These are phyloP conservation scores for Penicillium maclennaniae DNA, from an alignment of 495 filamentous ascomycete species.

Conservation along the genomic window DNA sequence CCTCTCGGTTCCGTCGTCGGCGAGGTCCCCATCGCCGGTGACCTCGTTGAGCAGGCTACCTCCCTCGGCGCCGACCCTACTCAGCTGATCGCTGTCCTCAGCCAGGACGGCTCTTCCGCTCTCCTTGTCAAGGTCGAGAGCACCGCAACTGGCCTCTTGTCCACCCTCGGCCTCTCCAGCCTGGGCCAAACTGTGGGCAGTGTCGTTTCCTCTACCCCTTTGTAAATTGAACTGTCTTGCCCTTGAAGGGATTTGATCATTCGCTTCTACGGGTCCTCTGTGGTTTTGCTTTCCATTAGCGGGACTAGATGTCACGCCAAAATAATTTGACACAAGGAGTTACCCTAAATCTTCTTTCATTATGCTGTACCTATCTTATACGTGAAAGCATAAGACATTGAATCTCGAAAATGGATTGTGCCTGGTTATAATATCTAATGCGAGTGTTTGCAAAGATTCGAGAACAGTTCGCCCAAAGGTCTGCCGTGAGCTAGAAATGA, in stretches of 20 bases:
- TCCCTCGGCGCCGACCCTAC: slow-evolving; percentile 11
- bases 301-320: slow-evolving; percentile 11
- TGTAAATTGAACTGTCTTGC: slow-evolving; percentile 14
- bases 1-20: slow-evolving; percentile 17
- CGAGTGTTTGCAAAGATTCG: background rate
- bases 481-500: too few relatives aligned
- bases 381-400: slow-evolving; percentile 13
- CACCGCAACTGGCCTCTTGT: slow-evolving; percentile 15
- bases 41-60: slow-evolving; percentile 5
- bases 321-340: slow-evolving; percentile 21
- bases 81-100: slow-evolving; percentile 20
- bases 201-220: slow-evolving; percentile 7
- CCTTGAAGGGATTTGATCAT: slow-evolving; percentile 19
- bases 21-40: slow-evolving; percentile 6
- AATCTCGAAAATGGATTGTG: background rate
- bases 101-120: slow-evolving; percentile 15
- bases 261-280: slow-evolving; percentile 21
- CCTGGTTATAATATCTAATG: slow-evolving; percentile 2
- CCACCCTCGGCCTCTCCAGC: slow-evolving; percentile 19
- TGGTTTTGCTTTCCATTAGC: slow-evolving; percentile 3
- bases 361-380: slow-evolving; percentile 22
- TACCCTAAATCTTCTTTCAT: slow-evolving; percentile 11
- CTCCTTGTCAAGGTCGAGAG: slow-evolving; percentile 22
- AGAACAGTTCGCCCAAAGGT: too few relatives aligned
- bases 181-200: slow-evolving; percentile 15